These are phyloP conservation scores for Cyphellophora attinorum DNA, from an alignment of 2,329 filamentous ascomycete genomes.

Conservation along the genomic window DNA sequence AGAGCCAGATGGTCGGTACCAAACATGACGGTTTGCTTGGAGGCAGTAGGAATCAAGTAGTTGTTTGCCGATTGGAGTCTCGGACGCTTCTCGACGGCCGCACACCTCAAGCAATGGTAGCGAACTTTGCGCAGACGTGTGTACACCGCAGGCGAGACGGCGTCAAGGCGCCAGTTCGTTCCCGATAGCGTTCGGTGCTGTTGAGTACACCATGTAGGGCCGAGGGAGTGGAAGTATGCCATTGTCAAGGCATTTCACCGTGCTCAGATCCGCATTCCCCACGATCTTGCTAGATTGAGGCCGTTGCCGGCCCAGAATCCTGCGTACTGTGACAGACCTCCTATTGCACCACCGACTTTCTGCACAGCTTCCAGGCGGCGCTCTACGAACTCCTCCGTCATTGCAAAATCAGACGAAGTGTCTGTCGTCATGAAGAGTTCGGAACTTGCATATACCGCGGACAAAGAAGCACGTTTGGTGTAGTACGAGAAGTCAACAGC, in stretches of 20 bases:
- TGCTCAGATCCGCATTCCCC: slow-evolving; percentile 64
- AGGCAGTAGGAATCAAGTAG: too few species aligned
- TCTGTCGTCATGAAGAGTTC: slow-evolving; percentile 96
- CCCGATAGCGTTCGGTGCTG: neutral
- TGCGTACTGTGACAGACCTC: slow-evolving; percentile 64
- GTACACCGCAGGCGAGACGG: too few species aligned
- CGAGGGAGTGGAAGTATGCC: too few species aligned
- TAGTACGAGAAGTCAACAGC: slow-evolving; percentile 87
- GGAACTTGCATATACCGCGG: slow-evolving; percentile 62
- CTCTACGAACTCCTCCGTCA: slow-evolving; percentile 72
- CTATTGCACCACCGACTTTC: slow-evolving; percentile 51
- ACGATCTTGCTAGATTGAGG: slow-evolving; percentile 77
- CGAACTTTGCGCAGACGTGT: too few species aligned
- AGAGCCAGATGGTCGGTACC: too few species aligned
- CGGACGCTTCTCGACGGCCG: too few species aligned
- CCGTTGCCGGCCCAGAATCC: slow-evolving; percentile 69
- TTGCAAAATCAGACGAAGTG: slow-evolving; percentile 57
- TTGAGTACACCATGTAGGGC: too few species aligned
- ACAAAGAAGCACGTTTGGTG: slow-evolving; percentile 54
- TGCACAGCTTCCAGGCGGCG: slow-evolving; percentile 63
- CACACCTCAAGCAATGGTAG: too few species aligned
- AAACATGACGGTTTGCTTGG: too few species aligned
- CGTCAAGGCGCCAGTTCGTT: neutral
- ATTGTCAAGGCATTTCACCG: neutral
- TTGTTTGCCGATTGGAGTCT: too few species aligned